Conservation (phyloP, 495 filamentous ascomycete species). For the Penicillium cosmopolitanum region DNA sequence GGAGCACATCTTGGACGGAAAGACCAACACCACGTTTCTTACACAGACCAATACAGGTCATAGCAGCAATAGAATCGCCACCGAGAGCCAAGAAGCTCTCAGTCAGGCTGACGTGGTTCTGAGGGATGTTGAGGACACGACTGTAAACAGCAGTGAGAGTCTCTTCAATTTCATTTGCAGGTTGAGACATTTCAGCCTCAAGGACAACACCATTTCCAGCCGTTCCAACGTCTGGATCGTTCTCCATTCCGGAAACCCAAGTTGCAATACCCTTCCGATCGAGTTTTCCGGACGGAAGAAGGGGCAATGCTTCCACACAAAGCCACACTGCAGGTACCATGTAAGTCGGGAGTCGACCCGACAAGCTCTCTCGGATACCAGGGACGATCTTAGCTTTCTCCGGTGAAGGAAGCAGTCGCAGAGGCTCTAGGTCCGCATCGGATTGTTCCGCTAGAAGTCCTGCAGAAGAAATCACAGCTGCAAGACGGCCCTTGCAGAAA, state of each 20-base stretch:
- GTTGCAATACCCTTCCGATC: slow-evolving; percentile 47
- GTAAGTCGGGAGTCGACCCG: slow-evolving; percentile 47
- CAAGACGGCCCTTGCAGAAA: slow-evolving; percentile 43
- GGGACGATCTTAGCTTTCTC: slow-evolving; percentile 31
- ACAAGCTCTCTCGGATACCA: slow-evolving; percentile 38
- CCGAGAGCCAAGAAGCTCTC: slow-evolving; percentile 67
- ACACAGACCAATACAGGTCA: slow-evolving; percentile 61
- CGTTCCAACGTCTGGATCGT: slow-evolving; percentile 29
- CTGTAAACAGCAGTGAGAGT: slow-evolving; percentile 51
- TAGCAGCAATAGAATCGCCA: slow-evolving; percentile 72
- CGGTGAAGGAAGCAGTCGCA: slow-evolving; percentile 30
- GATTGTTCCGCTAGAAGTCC: slow-evolving; percentile 28
- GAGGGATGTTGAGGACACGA: slow-evolving; percentile 56
- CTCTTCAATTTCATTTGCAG: slow-evolving; percentile 39
- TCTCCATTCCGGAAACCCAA: slow-evolving; percentile 41
- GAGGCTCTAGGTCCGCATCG: slow-evolving; percentile 24
- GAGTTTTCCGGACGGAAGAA: slow-evolving; percentile 56
- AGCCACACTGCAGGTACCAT: slow-evolving; percentile 62
- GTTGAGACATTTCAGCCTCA: slow-evolving; percentile 20
- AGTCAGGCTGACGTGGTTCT: slow-evolving; percentile 48
- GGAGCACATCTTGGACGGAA: slow-evolving; percentile 57
- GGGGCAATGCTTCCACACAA: slow-evolving; percentile 51
- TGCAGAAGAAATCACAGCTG: slow-evolving; percentile 39
- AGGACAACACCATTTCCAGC: neutral
- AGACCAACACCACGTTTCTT: slow-evolving; percentile 56